Conservation (phyloP, 176 grass and related monocot species). For the Oryza glaberrima region DNA sequence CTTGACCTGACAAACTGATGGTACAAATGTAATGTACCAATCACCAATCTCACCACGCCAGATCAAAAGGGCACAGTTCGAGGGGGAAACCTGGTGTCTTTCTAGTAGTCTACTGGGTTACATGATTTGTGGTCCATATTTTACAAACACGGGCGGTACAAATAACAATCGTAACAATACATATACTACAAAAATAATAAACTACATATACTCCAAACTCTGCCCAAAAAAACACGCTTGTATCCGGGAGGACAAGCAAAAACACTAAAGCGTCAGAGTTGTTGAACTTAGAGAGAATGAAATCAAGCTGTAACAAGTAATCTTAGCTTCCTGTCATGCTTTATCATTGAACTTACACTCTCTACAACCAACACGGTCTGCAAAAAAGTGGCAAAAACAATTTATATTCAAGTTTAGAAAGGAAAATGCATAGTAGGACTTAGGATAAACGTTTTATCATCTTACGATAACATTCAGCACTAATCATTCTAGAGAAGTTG, state of each 20-base stretch:
- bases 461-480: neutral
- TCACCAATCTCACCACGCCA: neutral
- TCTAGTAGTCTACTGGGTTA: neutral
- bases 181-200: constrained; percentile 27
- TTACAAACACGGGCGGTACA: constrained; percentile 19
- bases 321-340: constrained; percentile 80
- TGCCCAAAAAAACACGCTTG: neutral
- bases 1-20: neutral
- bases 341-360: constrained; percentile 79
- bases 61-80: neutral
- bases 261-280: neutral
- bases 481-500: constrained; percentile 11
- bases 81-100: constrained; percentile 16
- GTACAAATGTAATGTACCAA: neutral
- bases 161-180: constrained; percentile 13
- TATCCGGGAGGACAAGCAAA: neutral
- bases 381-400: constrained; percentile 45
- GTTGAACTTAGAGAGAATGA: neutral
- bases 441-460: neutral
- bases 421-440: neutral
- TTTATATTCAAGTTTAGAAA: constrained; percentile 9
- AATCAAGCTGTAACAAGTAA: constrained; percentile 52
- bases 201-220: constrained; percentile 39
- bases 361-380: constrained; percentile 85
- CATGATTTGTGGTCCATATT: constrained; percentile 17